Conservation (phyloP, 2,329 filamentous ascomycete species). For the Tolypocladium ovalisporum region DNA sequence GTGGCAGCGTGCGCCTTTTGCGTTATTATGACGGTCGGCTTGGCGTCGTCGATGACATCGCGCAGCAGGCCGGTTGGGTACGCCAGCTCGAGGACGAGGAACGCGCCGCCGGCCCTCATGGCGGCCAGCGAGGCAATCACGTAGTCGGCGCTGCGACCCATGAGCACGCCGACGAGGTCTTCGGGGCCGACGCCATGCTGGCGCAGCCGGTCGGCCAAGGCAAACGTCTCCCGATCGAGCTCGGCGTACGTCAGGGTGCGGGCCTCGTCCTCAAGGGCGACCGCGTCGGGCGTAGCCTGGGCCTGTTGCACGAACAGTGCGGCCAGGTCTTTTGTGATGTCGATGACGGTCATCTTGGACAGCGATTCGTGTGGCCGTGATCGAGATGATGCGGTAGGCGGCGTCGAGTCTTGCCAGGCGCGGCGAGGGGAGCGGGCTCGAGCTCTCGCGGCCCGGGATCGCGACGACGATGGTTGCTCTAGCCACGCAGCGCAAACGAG, state of each 20-base stretch:
- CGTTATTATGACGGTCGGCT: constrained; percentile 60
- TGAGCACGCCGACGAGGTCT: constrained; percentile 62
- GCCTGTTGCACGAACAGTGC: constrained; percentile 63
- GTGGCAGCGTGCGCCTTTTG: constrained; percentile 52
- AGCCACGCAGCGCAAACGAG: neutral
- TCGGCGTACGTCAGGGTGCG: constrained; percentile 60
- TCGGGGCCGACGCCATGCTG: constrained; percentile 61
- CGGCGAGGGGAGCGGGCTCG: neutral
- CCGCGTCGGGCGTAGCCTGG: constrained; percentile 52
- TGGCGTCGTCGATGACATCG: constrained; percentile 68
- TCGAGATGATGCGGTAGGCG: neutral
- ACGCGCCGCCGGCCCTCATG: constrained; percentile 69
- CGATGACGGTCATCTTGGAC: constrained; percentile 51
- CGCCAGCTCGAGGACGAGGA: constrained; percentile 68
- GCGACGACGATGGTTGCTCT: neutral
- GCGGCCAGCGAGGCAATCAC: constrained; percentile 69
- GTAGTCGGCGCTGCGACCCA: constrained; percentile 67
- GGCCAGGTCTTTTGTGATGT: constrained; percentile 60
- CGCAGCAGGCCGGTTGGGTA: constrained; percentile 64
- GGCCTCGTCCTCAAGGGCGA: constrained; percentile 62
- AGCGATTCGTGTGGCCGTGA: neutral
- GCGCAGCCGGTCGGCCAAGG: constrained; percentile 54
- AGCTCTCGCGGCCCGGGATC: neutral
- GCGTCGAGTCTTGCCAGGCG: neutral
- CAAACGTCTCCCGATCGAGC: constrained; percentile 55